Percentiles rank a stretch among this genome's conserved stretches.
Evolutionary conservation across 164 flowering plant genomes (phyloP).

Genomic region (Aristolochia contorta): DNA sequence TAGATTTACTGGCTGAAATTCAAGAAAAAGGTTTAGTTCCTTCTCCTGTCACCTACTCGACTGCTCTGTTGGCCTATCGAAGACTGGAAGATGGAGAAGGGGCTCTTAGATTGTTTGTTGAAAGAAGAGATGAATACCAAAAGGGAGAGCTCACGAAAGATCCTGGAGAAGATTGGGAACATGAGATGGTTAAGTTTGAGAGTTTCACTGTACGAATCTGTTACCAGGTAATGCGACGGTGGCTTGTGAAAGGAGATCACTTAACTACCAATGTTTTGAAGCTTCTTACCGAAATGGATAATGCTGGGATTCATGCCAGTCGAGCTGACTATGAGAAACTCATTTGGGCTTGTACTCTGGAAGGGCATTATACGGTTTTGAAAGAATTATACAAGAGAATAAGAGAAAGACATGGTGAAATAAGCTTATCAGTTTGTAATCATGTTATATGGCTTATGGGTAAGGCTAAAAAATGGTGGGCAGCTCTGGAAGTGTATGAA

Average conservation of each 20-base stretch:
- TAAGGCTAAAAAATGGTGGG: conserved; percentile 97
- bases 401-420: conserved; percentile 46
- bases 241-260: conserved; percentile 59
- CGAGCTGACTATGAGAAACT: conserved; percentile 63
- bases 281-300: conserved; percentile 61
- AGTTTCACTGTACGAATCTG: conserved; percentile 57
- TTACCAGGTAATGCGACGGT: conserved; percentile 73
- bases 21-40: conserved; percentile 44
- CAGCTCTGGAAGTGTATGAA: conserved; percentile 89
- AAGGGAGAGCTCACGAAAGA: conserved; percentile 48
- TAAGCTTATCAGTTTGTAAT: conserved; percentile 87
- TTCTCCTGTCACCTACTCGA: conserved; percentile 70
- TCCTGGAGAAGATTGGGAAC: conserved; percentile 45
- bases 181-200: conserved; percentile 55
- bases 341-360: conserved; percentile 81
- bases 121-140: conserved; percentile 42
- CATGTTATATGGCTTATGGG: conserved; percentile 95
- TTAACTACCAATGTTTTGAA: conserved; percentile 43
- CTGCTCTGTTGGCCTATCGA: conserved; percentile 65
- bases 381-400: conserved; percentile 69
- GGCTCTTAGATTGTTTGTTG: conserved; percentile 57
- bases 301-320: conserved; percentile 43
- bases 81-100: conserved; percentile 78
- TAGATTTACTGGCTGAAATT: conserved; percentile 47
- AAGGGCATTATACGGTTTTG: conserved; percentile 56